A percentile compares a stretch with the other conserved stretches of the same genome.
phyloP scores from a whole-genome alignment of 352 stramenopile genomes.

The Phytophthora litchii region DNA sequence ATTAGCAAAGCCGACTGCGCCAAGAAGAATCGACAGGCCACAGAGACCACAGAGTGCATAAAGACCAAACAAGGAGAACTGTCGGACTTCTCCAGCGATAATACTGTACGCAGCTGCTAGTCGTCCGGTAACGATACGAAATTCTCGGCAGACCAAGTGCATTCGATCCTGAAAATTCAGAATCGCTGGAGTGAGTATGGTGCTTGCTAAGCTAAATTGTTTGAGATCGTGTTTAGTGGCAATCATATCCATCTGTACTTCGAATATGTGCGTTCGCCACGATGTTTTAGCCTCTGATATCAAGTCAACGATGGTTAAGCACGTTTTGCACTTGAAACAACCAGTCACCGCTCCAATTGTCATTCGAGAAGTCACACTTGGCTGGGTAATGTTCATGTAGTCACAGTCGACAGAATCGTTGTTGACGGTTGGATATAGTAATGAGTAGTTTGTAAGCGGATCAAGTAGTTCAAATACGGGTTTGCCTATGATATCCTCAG shows the following conservation, averaged over 20 bases:
- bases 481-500: slow-evolving; percentile 35
- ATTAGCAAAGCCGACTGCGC: slow-evolving; percentile 34
- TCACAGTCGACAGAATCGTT: slow-evolving; percentile 42
- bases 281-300: slow-evolving; percentile 37
- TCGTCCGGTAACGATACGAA: slow-evolving; percentile 10
- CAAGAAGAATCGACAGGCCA: slow-evolving; percentile 34
- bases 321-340: slow-evolving; percentile 73
- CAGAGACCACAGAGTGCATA: slow-evolving; percentile 40
- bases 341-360: slow-evolving; percentile 52
- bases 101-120: slow-evolving; percentile 34
- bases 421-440: slow-evolving; percentile 53
- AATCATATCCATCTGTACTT: slow-evolving; percentile 63
- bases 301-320: slow-evolving; percentile 40
- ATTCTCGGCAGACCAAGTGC: slow-evolving; percentile 29
- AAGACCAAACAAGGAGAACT: slow-evolving; percentile 38
- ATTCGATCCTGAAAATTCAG: slow-evolving; percentile 36
- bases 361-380: slow-evolving; percentile 57
- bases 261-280: slow-evolving; percentile 53
- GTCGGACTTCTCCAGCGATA: slow-evolving; percentile 34
- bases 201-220: slow-evolving; percentile 32
- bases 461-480: slow-evolving; percentile 52
- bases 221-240: slow-evolving; percentile 48
- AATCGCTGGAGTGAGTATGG: slow-evolving; percentile 37
- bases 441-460: slow-evolving; percentile 41
- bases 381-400: slow-evolving; percentile 48